Base-by-base conservation (phyloP, 768 basidiomycete genomes). In the Phlebiopsis gigantea region DNA sequence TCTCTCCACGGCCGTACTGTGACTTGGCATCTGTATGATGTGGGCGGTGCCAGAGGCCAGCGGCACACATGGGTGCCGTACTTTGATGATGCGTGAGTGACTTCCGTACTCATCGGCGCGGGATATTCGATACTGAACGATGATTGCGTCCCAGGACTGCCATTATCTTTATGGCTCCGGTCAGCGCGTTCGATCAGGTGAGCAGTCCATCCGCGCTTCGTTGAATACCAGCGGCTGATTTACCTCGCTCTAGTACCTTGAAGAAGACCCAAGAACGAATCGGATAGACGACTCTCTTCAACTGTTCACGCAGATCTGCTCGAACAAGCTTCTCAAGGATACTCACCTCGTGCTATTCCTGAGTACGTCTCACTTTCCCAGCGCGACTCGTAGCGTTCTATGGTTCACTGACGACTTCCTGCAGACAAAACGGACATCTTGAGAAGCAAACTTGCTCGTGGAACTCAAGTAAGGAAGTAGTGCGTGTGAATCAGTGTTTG, bases 251-350 rank as follows among this genome's bases (percentile, higher is more conserved):
- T 47, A 93, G 89, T 92, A 91, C 68, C 77, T 93, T 22, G 88
- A 92, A 66, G 91, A 93, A 73, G 91, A 93, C 65, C 86, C 87
- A 26, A 79, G 86, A 56, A 87, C 87, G 41, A 93, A 93, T 63
- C 77, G 91, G 48, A 90, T 93, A 29, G 89, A 93, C 60, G 91
- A 93, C 67, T 92, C 90, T 0, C 71, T 93, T n/a, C 90, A 90
- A 71, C 75, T 93, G 22, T 93, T 91, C 69, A 91, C 88, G 4
- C 80, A 90, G 63, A 90, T 93, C 10, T 92, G 90, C 66, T 85
- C 87, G 30, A 93, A 92, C 66, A 78, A 80, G 30, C 77, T 93
- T 50, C 74, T 93, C 50, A 90, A 90, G 68, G 85, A 79, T 39
- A 68, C 73, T 14, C 70, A 69, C 57, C 64, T 75, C 24, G 74